These are phyloP conservation scores for Xylaria bambusicola DNA, from an alignment of 495 filamentous ascomycete genomes.

Conservation along the genomic window DNA sequence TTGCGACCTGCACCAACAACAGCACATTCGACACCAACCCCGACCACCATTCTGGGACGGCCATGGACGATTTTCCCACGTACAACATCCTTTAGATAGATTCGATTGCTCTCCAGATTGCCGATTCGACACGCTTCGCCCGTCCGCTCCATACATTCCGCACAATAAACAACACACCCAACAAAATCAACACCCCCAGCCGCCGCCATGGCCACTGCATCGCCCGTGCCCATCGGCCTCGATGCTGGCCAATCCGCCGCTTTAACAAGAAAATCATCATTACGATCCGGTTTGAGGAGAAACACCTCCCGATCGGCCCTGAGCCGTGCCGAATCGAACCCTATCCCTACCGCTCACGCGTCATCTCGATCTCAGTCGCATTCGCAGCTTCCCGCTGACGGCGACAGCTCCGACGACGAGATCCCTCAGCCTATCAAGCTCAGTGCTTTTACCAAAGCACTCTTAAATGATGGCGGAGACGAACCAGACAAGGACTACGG, in stretches of 20 bases:
- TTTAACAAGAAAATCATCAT: constrained; percentile 42
- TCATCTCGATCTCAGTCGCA: constrained; percentile 21
- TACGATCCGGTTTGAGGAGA: constrained; percentile 45
- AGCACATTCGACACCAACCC: constrained; percentile 5
- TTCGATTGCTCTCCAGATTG: constrained; percentile 22
- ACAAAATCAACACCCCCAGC: neutral
- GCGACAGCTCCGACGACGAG: constrained; percentile 78
- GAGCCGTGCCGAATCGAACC: constrained; percentile 42
- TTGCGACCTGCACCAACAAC: constrained; percentile 29
- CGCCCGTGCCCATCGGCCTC: constrained; percentile 38
- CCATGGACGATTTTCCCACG: constrained; percentile 36
- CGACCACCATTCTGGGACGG: constrained; percentile 26
- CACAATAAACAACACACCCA: constrained; percentile 17
- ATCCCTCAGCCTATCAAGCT: constrained; percentile 72
- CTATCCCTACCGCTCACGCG: constrained; percentile 24
- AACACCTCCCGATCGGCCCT: constrained; percentile 35
- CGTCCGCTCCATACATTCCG: constrained; percentile 16
- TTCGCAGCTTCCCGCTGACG: constrained; percentile 24
- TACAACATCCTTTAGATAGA: constrained; percentile 34
- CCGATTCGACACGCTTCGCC: constrained; percentile 29
- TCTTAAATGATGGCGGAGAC: constrained; percentile 66
- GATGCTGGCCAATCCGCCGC: constrained; percentile 36
- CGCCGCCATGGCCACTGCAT: constrained; percentile 36
- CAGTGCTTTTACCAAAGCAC: constrained; percentile 75
- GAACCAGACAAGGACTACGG: constrained; percentile 57